Evolutionary conservation across 306 rosid genomes (phyloP).

Genomic region (Prunus kanzakura): DNA sequence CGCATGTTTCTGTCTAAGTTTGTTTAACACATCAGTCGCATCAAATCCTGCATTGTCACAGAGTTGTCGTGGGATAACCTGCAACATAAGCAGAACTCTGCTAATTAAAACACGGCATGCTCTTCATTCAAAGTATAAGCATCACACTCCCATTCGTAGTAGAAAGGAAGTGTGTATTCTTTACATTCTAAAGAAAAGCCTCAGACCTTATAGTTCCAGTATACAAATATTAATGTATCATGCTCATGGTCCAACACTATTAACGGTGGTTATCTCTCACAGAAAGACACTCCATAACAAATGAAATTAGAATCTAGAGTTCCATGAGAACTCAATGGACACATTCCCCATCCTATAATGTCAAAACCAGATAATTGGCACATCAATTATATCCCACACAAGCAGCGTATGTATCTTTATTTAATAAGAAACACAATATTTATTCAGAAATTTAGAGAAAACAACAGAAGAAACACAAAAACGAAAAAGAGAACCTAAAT

Average conservation of each 20-base stretch:
- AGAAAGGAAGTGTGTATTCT: not conserved
- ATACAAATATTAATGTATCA: not conserved
- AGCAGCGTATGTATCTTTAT: not conserved
- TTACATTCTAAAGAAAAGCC: not conserved
- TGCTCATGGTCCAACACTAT: not conserved
- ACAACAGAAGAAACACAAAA: not conserved
- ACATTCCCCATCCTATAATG: not conserved
- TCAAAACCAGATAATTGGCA: not conserved
- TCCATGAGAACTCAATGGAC: not conserved
- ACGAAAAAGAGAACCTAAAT: not conserved
- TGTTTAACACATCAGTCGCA: constrained; percentile 96
- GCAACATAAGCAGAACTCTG: constrained; percentile 22
- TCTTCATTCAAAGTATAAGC: not conserved
- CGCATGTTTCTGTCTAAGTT: constrained; percentile 92
- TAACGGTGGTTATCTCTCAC: not conserved
- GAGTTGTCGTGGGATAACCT: constrained; percentile 95
- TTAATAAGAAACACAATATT: not conserved
- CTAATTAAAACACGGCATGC: constrained; percentile 11
- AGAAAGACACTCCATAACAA: not conserved
- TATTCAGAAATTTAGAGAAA: not conserved
- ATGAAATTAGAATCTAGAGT: not conserved
- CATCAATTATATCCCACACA: not conserved
- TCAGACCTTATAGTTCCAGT: not conserved
- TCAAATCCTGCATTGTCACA: constrained; percentile 99
- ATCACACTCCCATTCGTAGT: not conserved